Evolutionary conservation across 371 early-diverging fungal species (phyloP), one percentile per base, ranked within the genome.

Genomic region (Funneliformis caledonium): DNA sequence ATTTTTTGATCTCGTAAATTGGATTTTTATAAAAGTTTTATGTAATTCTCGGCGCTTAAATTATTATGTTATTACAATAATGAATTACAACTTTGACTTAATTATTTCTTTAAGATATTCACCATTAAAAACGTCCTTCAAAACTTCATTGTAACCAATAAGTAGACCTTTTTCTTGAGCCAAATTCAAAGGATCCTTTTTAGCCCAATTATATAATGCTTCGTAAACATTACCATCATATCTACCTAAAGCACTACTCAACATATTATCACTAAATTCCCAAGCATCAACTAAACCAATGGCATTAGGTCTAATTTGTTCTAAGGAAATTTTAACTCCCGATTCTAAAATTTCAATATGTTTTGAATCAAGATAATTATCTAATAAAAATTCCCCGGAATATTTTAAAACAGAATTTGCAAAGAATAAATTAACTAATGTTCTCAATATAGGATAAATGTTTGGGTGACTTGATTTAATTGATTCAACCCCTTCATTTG

Each of bases 201-300:
- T 89, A 0, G 92, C 94, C 91, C 91, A 89, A 83, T 91, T 82
- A 33, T 90, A 85, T 84, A 93, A 89, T 69, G 88, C 83, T 81
- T 94, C 93, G 81, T 96, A 96, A 10, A 93, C 92, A 74, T 88
- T 87, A 74, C 95, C 95, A 68, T 94, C 94, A 52, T 86, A 90
- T 12, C 91, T 86, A 43, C 94, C 96, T n/a, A 95, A 83, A 16
- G 94, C 92, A 50, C 92, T 91, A 83, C 93, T 90, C 33, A 95
- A 88, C 59, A 85, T 86, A 78, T 91, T 89, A 61, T 95, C 96
- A 4, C 94, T 89, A 59, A 94, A 85, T 26, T 89, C 92, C 84
- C 94, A 93, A 0, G 94, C 89, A 75, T 95, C 95, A 11, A 93
- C 94, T 11, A 94, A 85, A 0, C 92, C 86, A 31, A 95, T 88